Conservation (phyloP, 176 grass and related monocot species). For the Lolium rigidum region DNA sequence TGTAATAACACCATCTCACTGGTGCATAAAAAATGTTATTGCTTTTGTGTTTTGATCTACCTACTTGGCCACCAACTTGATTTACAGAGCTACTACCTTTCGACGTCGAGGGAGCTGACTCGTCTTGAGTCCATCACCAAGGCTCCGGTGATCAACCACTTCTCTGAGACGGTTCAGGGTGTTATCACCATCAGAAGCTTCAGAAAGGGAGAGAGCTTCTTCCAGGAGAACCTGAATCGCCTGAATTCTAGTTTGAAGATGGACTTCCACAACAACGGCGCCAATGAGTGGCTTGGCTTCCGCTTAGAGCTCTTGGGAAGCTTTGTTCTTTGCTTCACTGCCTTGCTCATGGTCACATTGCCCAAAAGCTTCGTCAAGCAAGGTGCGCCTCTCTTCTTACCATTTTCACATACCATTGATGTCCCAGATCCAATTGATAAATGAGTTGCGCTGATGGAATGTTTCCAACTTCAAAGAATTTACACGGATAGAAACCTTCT, state of each 20-base stretch:
- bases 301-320: constrained; percentile 79
- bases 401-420: not conserved
- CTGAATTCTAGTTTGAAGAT: constrained; percentile 85
- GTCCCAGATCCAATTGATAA: not conserved
- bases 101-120: constrained; percentile 90
- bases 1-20: not conserved
- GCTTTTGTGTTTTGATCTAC: not conserved
- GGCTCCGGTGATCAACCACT: constrained; percentile 95
- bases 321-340: constrained; percentile 76
- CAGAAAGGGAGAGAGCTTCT: constrained; percentile 71
- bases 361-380: constrained; percentile 65
- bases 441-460: not conserved
- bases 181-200: constrained; percentile 89
- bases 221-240: constrained; percentile 66
- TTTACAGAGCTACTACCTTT: constrained; percentile 67
- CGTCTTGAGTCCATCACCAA: constrained; percentile 83
- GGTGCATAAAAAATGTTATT: no score
- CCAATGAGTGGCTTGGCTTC: constrained; percentile 90
- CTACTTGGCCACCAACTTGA: not conserved
- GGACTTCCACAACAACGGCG: constrained; percentile 95
- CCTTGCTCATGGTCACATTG: constrained; percentile 86
- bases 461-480: not conserved
- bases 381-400: constrained; percentile 45
- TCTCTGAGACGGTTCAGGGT: constrained; percentile 94
- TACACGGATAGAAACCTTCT: not conserved